Evolutionary conservation across 2,329 filamentous ascomycete genomes (phyloP).

Genomic region (Aspergillus chevalieri): DNA sequence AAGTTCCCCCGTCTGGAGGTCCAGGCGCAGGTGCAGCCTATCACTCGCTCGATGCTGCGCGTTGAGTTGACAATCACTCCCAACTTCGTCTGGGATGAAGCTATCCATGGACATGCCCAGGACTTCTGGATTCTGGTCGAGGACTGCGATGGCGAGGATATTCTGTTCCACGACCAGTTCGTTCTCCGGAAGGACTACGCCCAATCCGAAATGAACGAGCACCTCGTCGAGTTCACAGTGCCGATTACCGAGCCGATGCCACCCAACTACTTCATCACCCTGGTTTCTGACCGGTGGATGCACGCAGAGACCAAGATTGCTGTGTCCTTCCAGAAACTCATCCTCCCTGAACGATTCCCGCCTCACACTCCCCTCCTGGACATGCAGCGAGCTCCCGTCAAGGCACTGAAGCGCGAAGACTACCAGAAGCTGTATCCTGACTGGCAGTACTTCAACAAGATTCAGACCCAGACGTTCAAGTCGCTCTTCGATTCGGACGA

Average conservation of each 20-base stretch:
- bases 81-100: conserved; percentile 92
- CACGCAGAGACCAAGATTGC: conserved; percentile 90
- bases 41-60: conserved; percentile 87
- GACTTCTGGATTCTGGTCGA: conserved; percentile 97
- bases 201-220: conserved; percentile 77
- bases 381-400: conserved; percentile 81
- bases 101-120: conserved; percentile 79
- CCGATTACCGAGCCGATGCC: conserved; percentile 97
- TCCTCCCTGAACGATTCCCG: conserved; percentile 91
- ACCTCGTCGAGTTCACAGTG: conserved; percentile 92
- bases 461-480: conserved; percentile 96
- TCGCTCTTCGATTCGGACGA: conserved; percentile 85
- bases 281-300: conserved; percentile 97
- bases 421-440: conserved; percentile 74
- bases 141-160: conserved; percentile 94
- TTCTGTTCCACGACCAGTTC: conserved; percentile 92
- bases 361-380: conserved; percentile 88
- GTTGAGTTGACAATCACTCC: conserved; percentile 87
- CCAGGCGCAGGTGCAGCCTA: conserved; percentile 86
- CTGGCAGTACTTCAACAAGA: conserved; percentile 89
- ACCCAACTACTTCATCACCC: conserved; percentile 95
- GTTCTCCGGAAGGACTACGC: conserved; percentile 86
- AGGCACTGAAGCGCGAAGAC: conserved; percentile 79
- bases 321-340: conserved; percentile 89
- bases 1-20: conserved; percentile 93